These are phyloP conservation scores for Blastobotrys mokoenaii DNA, from an alignment of 805 yeast genomes.

Conservation along the genomic window DNA sequence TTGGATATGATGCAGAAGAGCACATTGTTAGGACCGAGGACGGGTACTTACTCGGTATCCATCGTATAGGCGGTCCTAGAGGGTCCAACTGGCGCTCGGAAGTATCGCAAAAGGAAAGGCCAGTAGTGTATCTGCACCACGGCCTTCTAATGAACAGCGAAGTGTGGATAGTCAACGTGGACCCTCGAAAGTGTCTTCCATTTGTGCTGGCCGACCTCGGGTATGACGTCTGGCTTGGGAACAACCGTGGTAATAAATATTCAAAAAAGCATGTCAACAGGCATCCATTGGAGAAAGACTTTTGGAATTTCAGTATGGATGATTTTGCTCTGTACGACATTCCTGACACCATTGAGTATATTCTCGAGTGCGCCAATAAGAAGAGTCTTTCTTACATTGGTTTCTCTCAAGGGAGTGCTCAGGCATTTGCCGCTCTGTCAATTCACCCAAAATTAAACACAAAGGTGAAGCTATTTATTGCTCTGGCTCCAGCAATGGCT, in stretches of 20 bases:
- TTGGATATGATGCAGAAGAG: slow-evolving; percentile 65
- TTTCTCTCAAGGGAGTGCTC: slow-evolving; percentile 91
- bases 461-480: slow-evolving; percentile 52
- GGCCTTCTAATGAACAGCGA: slow-evolving; percentile 88
- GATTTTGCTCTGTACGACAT: slow-evolving; percentile 89
- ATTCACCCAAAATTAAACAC: slow-evolving; percentile 52
- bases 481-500: slow-evolving; percentile 89
- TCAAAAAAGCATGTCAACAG: slow-evolving; percentile 63
- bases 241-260: slow-evolving; percentile 88
- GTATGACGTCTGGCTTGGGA: slow-evolving; percentile 92
- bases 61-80: slow-evolving; percentile 41
- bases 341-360: slow-evolving; percentile 72
- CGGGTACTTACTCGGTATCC: slow-evolving; percentile 66
- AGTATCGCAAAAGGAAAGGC: slow-evolving; percentile 9
- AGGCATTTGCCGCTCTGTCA: slow-evolving; percentile 76
- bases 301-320: slow-evolving; percentile 89
- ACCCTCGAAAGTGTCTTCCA: slow-evolving; percentile 54
- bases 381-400: slow-evolving; percentile 62
- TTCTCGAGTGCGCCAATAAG: slow-evolving; percentile 44
- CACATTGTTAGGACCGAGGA: slow-evolving; percentile 73
- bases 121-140: slow-evolving; percentile 78
- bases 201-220: slow-evolving; percentile 71
- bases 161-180: slow-evolving; percentile 53
- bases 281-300: slow-evolving; percentile 38
- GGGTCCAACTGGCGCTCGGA: slow-evolving; percentile 13